Evolutionary conservation across 129 eudicot genomes (phyloP).

Genomic region (Saposhnikovia divaricata): DNA sequence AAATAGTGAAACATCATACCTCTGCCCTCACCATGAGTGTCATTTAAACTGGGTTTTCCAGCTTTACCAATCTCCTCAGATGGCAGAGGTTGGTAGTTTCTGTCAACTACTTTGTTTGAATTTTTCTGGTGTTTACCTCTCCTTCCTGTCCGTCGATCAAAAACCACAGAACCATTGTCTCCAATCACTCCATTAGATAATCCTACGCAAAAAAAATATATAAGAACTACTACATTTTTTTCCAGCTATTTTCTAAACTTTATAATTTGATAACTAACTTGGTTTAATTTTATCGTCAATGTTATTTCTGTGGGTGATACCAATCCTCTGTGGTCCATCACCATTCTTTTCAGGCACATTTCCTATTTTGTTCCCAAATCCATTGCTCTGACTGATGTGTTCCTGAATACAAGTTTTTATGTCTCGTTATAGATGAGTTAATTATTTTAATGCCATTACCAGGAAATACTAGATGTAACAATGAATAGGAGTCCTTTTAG

Average conservation of each 20-base stretch:
- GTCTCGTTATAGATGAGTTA: constrained; percentile 8
- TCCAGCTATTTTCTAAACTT: not conserved
- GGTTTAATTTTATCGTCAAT: constrained; percentile 5
- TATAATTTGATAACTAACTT: constrained; percentile 10
- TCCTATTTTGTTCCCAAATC: constrained; percentile 27
- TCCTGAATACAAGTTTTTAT: constrained; percentile 28
- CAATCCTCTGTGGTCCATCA: constrained; percentile 30
- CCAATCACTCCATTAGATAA: constrained; percentile 27
- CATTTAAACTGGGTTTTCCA: constrained; percentile 21
- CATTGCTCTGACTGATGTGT: constrained; percentile 36
- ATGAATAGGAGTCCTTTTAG: not conserved
- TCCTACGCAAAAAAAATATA: constrained; percentile 26
- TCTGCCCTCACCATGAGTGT: constrained; percentile 42
- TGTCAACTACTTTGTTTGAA: constrained; percentile 40
- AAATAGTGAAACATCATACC: not conserved
- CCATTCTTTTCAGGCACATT: constrained; percentile 19
- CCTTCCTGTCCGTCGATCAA: constrained; percentile 53
- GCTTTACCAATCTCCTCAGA: constrained; percentile 8
- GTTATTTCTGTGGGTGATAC: constrained; percentile 19
- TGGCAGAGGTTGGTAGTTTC: constrained; percentile 28
- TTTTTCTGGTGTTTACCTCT: constrained; percentile 50
- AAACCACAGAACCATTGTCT: constrained; percentile 31
- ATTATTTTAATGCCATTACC: not conserved
- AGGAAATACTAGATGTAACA: not conserved
- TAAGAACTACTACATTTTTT: not conserved